Evolutionary conservation across 371 early-diverging fungal species (phyloP).

Genomic region (Mortierella sp.): DNA sequence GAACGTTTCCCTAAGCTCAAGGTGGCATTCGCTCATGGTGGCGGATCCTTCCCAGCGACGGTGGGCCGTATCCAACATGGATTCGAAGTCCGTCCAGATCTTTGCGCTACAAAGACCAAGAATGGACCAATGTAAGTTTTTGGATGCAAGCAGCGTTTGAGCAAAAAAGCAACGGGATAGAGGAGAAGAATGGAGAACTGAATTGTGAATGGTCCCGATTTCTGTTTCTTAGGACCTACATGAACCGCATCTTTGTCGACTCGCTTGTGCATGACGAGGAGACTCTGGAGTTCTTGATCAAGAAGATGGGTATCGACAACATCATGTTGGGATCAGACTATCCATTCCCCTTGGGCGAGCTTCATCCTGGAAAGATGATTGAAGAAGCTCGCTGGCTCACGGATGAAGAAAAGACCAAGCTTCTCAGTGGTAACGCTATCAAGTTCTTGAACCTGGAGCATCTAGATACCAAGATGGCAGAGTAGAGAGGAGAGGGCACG

Average conservation of each 20-base stretch:
- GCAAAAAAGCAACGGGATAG: not conserved
- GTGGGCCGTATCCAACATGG: constrained; percentile 77
- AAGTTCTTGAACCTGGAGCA: constrained; percentile 59
- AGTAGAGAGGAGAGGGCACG: too few relatives aligned
- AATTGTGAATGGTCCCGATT: constrained; percentile 24
- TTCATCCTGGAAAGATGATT: constrained; percentile 71
- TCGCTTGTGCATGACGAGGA: constrained; percentile 79
- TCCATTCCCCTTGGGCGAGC: constrained; percentile 82
- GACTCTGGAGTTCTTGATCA: constrained; percentile 68
- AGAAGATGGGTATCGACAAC: constrained; percentile 72
- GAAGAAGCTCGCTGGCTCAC: constrained; percentile 60
- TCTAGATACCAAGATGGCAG: constrained; percentile 23
- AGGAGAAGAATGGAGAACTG: not conserved
- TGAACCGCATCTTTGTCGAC: constrained; percentile 72
- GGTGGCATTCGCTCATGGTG: constrained; percentile 78
- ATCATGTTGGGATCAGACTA: constrained; percentile 77
- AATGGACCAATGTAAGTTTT: constrained; percentile 57
- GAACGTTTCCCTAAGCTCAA: constrained; percentile 73
- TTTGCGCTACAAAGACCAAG: constrained; percentile 67
- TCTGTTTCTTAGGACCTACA: constrained; percentile 57
- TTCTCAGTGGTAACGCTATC: constrained; percentile 64
- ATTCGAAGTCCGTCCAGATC: constrained; percentile 73
- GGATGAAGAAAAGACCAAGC: constrained; percentile 67
- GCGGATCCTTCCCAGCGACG: constrained; percentile 76
- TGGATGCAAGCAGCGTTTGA: too few relatives aligned